These are phyloP conservation scores for Berberis vulgaris DNA, from an alignment of 164 flowering plant genomes.

Conservation along the genomic window DNA sequence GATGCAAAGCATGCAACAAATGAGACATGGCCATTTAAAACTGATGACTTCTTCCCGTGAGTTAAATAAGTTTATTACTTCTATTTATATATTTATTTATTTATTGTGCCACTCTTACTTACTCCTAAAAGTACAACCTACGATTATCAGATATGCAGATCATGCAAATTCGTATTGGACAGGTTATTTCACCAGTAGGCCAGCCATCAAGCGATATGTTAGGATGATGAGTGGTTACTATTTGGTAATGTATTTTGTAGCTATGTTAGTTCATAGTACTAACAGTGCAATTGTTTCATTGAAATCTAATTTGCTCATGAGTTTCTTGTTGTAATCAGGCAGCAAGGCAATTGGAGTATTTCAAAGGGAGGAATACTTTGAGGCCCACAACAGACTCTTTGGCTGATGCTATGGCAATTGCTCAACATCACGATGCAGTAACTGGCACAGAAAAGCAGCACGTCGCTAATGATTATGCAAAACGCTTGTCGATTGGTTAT, in stretches of 20 bases:
- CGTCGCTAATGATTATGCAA: slow-evolving; percentile 93
- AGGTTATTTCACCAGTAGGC: slow-evolving; percentile 92
- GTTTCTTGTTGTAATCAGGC: slow-evolving; percentile 39
- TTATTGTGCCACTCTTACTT: neutral
- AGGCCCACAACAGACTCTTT: slow-evolving; percentile 64
- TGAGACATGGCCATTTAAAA: slow-evolving; percentile 81
- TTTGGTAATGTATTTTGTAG: slow-evolving; percentile 34
- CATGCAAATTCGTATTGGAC: slow-evolving; percentile 91
- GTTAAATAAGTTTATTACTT: slow-evolving; percentile 15
- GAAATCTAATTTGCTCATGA: neutral
- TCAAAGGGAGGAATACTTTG: slow-evolving; percentile 49
- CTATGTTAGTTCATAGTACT: neutral
- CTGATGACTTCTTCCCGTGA: slow-evolving; percentile 93
- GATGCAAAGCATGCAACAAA: slow-evolving; percentile 77
- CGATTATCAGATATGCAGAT: slow-evolving; percentile 77
- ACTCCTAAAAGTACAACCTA: neutral
- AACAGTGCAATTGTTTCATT: neutral
- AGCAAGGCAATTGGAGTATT: slow-evolving; percentile 84
- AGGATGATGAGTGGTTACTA: slow-evolving; percentile 83
- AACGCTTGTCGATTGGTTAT: slow-evolving; percentile 72
- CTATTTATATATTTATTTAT: neutral
- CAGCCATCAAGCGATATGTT: slow-evolving; percentile 81
- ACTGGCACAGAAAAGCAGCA: slow-evolving; percentile 92
- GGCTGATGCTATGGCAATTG: slow-evolving; percentile 92
- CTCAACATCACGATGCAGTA: slow-evolving; percentile 99